These are phyloP conservation scores for Symbiotaphrina buchneri DNA, from an alignment of 495 filamentous ascomycete species.

Conservation along the genomic window DNA sequence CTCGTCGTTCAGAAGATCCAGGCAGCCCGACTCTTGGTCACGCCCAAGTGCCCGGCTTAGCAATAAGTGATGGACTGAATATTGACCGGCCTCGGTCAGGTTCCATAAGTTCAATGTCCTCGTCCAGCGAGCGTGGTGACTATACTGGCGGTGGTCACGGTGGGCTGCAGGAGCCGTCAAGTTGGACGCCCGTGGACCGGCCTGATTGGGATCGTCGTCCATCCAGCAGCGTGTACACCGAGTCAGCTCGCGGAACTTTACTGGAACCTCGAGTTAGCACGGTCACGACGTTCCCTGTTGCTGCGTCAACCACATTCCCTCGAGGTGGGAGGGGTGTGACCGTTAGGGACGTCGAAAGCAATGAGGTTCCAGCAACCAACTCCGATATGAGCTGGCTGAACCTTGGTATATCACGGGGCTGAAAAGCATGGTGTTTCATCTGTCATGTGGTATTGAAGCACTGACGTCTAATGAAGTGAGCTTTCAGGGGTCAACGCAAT, in stretches of 20 bases:
- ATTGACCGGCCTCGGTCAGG: too few relatives aligned
- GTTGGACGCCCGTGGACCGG: slow-evolving; percentile 23
- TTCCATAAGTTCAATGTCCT: slow-evolving; percentile 9
- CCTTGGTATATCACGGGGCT: too few relatives aligned
- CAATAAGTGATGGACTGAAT: slow-evolving; percentile 30
- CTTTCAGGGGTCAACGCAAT: too few relatives aligned
- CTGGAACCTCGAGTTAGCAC: slow-evolving; percentile 10
- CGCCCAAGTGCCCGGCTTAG: slow-evolving; percentile 14
- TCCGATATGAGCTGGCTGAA: slow-evolving; percentile 19
- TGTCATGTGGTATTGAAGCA: too few relatives aligned
- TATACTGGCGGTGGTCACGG: slow-evolving; percentile 27
- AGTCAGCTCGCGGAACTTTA: slow-evolving; percentile 15
- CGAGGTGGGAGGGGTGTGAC: slow-evolving; percentile 1
- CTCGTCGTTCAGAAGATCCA: slow-evolving; percentile 33
- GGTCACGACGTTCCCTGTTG: slow-evolving; percentile 14
- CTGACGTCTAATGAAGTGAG: too few relatives aligned
- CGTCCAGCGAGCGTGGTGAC: slow-evolving; percentile 1
- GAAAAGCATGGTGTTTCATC: too few relatives aligned
- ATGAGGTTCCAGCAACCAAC: background rate
- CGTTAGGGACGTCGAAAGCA: background rate
- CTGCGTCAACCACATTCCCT: slow-evolving; percentile 4
- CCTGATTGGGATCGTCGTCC: slow-evolving; percentile 24
- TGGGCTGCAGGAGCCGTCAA: slow-evolving; percentile 21
- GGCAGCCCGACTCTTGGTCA: slow-evolving; percentile 45
- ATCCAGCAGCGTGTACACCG: slow-evolving; percentile 37